Base-by-base conservation (phyloP, 805 yeast species). In the Lachancea fermentati region DNA sequence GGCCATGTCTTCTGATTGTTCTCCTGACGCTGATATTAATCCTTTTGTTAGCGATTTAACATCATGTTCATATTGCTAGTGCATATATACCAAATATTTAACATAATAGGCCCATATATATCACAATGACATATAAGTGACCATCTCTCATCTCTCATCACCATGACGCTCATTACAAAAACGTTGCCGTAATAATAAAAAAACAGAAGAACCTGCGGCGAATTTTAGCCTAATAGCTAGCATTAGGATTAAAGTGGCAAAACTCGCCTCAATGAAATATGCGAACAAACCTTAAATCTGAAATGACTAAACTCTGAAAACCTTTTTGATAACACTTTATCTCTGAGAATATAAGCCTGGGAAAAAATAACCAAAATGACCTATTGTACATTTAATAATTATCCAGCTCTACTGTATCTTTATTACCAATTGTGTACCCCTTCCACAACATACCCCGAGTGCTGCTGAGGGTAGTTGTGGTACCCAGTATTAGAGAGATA, bases 1-100 rank as follows among this genome's bases (percentile, higher is more conserved):
- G 75, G 0, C 73, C 71, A 25, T 75, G 80, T 68, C 49, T 67
- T 24, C 66, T 71, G 0, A 76, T 76, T 7, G 46, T 71, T 1
- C 58, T 67, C 2, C 53, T 76, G 40, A 49, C 67, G 2, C 31
- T 74, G n/a, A 60, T 76, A 15, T 50, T 76, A 36, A 49, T 76
- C 12, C 44, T 75, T 4, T 51, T 76, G 19, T 47, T 76, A 41
- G 59, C 70, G 16, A 52, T 74, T 2, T 43, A 22, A 11, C 26
- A 22, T 22, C 26, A 7, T 22, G 7, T 11, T 7, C 26, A 22
- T 22, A 22, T 22, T 22, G 26, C 26, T 22, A 22, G 26, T 22
- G 26, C 11, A 22, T 22, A 22, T 22, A 22, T 22, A 22, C 11
- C 7, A 7, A 7, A 22, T 22, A 22, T 22, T 22, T 7, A 22